Percentiles rank a stretch among this genome's conserved stretches.
phyloP scores from a whole-genome alignment of 768 basidiomycete genomes.

The Coprinopsis cinerea region DNA sequence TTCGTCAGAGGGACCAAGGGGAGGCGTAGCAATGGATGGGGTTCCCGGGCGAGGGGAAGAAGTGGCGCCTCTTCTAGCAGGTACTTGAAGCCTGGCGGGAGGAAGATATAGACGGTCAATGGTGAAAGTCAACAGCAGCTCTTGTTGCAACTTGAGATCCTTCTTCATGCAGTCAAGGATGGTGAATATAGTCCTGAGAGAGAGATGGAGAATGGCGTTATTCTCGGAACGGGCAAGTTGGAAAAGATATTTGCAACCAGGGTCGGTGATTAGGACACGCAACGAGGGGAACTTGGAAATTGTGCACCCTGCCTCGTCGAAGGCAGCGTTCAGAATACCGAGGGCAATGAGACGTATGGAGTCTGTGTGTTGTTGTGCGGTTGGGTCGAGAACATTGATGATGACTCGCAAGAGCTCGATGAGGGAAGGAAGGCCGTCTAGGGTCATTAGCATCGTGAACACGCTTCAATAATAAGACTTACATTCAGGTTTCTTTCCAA shows the following conservation, averaged over 20 bases:
- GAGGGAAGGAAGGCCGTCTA: slow-evolving; percentile 88
- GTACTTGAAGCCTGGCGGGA: slow-evolving; percentile 13
- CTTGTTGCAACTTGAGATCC: slow-evolving; percentile 89
- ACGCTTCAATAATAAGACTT: slow-evolving; percentile 16
- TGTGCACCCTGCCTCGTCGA: slow-evolving; percentile 75
- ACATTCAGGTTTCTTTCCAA: slow-evolving; percentile 36
- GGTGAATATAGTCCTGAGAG: slow-evolving; percentile 82
- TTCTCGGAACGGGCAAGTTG: slow-evolving; percentile 93
- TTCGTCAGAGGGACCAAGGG: slow-evolving; percentile 33
- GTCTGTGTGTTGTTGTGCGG: slow-evolving; percentile 92
- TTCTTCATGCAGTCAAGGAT: slow-evolving; percentile 83
- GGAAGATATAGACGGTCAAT: slow-evolving; percentile 83
- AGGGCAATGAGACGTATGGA: slow-evolving; percentile 89
- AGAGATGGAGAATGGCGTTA: slow-evolving; percentile 65
- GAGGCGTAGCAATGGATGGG: slow-evolving; percentile 39
- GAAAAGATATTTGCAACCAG: slow-evolving; percentile 95
- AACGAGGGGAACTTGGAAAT: slow-evolving; percentile 79
- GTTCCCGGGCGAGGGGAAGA: slow-evolving; percentile 51
- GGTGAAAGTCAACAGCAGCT: slow-evolving; percentile 90
- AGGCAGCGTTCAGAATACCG: slow-evolving; percentile 78
- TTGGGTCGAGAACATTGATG: slow-evolving; percentile 92
- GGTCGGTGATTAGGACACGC: slow-evolving; percentile 70
- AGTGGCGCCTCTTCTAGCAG: slow-evolving; percentile 29
- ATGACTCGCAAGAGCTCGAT: slow-evolving; percentile 90
- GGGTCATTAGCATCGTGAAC: slow-evolving; percentile 1